Percentiles rank a stretch among this genome's conserved stretches.
These are phyloP conservation scores for sorghum (Sorghum bicolor) DNA, from an alignment of 176 grass and related monocot genomes.

Conservation along the genomic window DNA sequence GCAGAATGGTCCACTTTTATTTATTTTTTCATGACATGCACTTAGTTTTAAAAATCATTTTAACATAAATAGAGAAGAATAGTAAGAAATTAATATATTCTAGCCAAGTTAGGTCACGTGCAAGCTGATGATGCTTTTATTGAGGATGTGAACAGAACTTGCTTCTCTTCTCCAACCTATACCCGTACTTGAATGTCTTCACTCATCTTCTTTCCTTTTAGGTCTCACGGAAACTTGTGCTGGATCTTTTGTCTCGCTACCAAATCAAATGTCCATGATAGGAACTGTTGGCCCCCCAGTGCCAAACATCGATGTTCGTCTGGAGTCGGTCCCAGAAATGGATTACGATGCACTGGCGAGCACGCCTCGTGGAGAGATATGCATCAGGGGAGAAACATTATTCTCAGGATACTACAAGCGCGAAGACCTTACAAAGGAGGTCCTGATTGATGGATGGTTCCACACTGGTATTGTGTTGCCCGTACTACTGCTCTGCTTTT, in stretches of 20 bases:
- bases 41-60: constrained; percentile 28
- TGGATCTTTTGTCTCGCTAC: constrained; percentile 68
- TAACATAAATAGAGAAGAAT: neutral
- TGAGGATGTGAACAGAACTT: neutral
- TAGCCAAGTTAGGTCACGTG: constrained; percentile 4
- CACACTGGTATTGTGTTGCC: constrained; percentile 56
- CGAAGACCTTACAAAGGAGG: constrained; percentile 80
- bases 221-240: constrained; percentile 88
- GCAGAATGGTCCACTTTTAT: neutral
- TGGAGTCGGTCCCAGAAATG: constrained; percentile 88
- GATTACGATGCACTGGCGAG: constrained; percentile 67
- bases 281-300: constrained; percentile 80
- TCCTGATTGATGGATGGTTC: constrained; percentile 85
- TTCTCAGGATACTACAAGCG: constrained; percentile 86
- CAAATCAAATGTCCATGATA: constrained; percentile 82
- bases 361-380: constrained; percentile 68
- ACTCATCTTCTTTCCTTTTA: constrained; percentile 35
- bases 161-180: constrained; percentile 12
- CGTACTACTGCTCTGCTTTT: neutral
- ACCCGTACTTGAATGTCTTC: constrained; percentile 6
- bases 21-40: neutral
- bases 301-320: constrained; percentile 66
- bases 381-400: constrained; percentile 72
- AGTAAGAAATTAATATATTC: neutral
- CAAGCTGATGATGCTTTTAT: neutral